Percentiles rank a stretch among this genome's conserved stretches.
Evolutionary conservation across 2,329 filamentous ascomycete species (phyloP).

Genomic region (Cryphonectria parasitica): DNA sequence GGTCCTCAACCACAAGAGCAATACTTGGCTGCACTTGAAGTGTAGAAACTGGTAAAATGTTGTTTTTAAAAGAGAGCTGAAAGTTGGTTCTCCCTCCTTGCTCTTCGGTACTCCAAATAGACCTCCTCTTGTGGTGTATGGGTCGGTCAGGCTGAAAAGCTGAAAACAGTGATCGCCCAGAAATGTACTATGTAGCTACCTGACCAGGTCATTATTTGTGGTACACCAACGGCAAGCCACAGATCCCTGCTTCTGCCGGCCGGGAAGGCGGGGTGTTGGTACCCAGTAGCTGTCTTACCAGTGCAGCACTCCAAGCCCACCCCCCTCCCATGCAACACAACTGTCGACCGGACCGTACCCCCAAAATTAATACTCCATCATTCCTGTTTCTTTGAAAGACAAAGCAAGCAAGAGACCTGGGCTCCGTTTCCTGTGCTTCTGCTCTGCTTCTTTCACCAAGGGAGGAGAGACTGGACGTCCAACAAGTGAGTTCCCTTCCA

Average conservation of each 20-base stretch:
- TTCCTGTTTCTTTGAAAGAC: neutral
- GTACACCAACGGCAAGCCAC: neutral
- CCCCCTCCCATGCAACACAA: neutral
- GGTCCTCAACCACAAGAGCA: neutral
- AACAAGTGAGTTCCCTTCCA: neutral
- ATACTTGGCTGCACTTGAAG: neutral
- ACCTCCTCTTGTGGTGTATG: neutral
- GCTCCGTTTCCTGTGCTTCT: neutral
- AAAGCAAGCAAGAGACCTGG: neutral
- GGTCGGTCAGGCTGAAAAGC: neutral
- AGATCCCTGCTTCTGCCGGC: conserved; percentile 1
- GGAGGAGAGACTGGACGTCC: neutral
- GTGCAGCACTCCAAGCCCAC: neutral
- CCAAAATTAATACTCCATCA: neutral
- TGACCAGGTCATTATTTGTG: neutral
- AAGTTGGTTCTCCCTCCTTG: neutral
- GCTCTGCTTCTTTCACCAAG: neutral
- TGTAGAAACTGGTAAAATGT: neutral
- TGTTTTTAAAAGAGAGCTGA: neutral
- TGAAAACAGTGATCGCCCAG: neutral
- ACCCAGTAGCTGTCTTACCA: neutral
- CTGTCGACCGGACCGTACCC: neutral
- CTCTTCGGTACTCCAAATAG: neutral
- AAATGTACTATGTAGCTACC: neutral
- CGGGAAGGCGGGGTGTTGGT: conserved; percentile 8